Percentiles rank a stretch among this genome's conserved stretches.
phyloP scores from a whole-genome alignment of 1,284 basidiomycete genomes.

The Marasmius sp. region DNA sequence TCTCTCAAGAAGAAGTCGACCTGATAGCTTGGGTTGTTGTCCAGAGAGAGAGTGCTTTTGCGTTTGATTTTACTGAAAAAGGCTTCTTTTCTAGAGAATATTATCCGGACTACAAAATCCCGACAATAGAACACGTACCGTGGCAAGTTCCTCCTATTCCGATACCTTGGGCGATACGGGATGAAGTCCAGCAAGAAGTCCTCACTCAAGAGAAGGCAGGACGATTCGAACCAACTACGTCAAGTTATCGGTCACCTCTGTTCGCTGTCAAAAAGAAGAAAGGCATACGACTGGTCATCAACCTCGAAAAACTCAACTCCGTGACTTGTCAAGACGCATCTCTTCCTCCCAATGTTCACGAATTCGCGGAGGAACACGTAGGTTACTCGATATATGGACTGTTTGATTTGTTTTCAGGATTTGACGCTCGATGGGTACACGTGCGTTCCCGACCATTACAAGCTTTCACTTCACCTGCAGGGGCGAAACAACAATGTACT shows the following conservation, averaged over 20 bases:
- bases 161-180: too few relatives aligned
- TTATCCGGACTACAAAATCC: too few relatives aligned
- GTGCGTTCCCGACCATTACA: not conserved
- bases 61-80: too few relatives aligned
- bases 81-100: too few relatives aligned
- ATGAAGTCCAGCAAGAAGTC: slow-evolving; percentile 26
- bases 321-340: slow-evolving; percentile 7
- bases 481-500: slow-evolving; percentile 16
- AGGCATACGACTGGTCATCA: slow-evolving; percentile 27
- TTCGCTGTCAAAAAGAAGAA: slow-evolving; percentile 34
- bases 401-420: slow-evolving; percentile 11
- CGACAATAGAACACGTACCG: too few relatives aligned
- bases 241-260: slow-evolving; percentile 28
- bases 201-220: slow-evolving; percentile 22
- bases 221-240: slow-evolving; percentile 28
- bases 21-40: slow-evolving; percentile 22
- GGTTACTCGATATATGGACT: slow-evolving; percentile 25
- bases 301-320: slow-evolving; percentile 15
- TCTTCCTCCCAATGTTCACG: slow-evolving; percentile 26
- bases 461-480: slow-evolving; percentile 6
- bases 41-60: too few relatives aligned
- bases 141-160: too few relatives aligned
- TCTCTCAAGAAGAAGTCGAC: slow-evolving; percentile 21
- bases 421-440: not conserved
- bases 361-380: slow-evolving; percentile 31